Evolutionary conservation across 208 protist genomes (phyloP).

Genomic region (Leishmania tarentolae): DNA sequence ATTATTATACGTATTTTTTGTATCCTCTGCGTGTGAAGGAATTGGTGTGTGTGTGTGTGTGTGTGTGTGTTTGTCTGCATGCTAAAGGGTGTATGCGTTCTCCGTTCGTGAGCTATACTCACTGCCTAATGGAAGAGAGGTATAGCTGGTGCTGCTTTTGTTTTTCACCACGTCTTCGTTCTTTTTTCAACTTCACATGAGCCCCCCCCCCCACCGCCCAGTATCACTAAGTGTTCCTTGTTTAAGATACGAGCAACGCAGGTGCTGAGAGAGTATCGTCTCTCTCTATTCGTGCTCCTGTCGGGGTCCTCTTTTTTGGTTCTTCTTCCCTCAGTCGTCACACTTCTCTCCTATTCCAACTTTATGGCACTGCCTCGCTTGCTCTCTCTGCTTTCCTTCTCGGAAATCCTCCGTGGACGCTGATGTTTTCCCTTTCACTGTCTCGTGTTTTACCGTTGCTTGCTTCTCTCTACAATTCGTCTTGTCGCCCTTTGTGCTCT

Average conservation of each 20-base stretch:
- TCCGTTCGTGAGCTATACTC: neutral
- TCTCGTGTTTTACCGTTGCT: conserved; percentile 18
- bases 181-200: neutral
- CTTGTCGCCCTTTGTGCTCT: neutral
- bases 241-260: neutral
- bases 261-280: neutral
- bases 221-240: neutral
- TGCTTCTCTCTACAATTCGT: neutral
- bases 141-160: neutral
- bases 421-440: neutral
- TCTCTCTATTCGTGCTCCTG: neutral
- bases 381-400: neutral
- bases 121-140: neutral
- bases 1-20: neutral
- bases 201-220: neutral
- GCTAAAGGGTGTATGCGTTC: neutral
- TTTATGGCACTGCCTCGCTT: neutral
- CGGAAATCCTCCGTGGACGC: neutral
- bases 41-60: neutral
- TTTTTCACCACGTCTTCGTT: conserved; percentile 17
- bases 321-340: neutral
- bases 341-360: neutral
- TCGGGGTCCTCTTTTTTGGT: neutral
- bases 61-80: neutral
- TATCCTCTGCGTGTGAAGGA: neutral